A percentile compares a stretch with the other conserved stretches of the same genome.
Evolutionary conservation across 306 rosid species (phyloP).

Genomic region (Gastrolobium bilobum): DNA sequence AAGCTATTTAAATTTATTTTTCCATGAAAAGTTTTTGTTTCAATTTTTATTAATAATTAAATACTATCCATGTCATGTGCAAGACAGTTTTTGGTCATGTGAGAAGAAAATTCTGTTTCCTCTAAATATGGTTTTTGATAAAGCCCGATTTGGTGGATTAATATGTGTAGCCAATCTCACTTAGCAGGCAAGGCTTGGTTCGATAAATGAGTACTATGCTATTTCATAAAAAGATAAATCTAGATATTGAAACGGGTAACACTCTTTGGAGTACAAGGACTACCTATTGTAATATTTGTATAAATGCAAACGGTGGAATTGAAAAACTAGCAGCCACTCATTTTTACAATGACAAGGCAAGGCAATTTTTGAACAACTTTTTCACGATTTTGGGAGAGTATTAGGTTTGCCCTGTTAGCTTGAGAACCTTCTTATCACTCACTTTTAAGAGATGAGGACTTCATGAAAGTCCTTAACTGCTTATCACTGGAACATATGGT

Average conservation of each 20-base stretch:
- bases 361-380: background rate
- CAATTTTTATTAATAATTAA: background rate
- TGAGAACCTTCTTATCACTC: slow-evolving; percentile 2
- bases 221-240: background rate
- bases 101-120: slow-evolving; percentile 26
- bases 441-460: background rate
- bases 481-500: slow-evolving; percentile 20
- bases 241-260: background rate
- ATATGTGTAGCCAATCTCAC: background rate
- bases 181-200: background rate
- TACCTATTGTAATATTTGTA: slow-evolving; percentile 5
- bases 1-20: slow-evolving; percentile 12
- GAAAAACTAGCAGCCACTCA: background rate
- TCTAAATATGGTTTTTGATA: background rate
- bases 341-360: background rate
- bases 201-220: background rate
- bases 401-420: slow-evolving; percentile 10
- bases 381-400: background rate
- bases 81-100: slow-evolving; percentile 3
- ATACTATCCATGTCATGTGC: background rate
- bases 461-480: slow-evolving; percentile 7
- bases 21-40: slow-evolving; percentile 6
- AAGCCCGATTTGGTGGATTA: background rate
- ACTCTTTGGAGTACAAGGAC: background rate
- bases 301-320: background rate